A percentile compares a stretch with the other conserved stretches of the same genome.
Conservation (phyloP, 164 flowering plant species). For the Warburgia ugandensis region DNA sequence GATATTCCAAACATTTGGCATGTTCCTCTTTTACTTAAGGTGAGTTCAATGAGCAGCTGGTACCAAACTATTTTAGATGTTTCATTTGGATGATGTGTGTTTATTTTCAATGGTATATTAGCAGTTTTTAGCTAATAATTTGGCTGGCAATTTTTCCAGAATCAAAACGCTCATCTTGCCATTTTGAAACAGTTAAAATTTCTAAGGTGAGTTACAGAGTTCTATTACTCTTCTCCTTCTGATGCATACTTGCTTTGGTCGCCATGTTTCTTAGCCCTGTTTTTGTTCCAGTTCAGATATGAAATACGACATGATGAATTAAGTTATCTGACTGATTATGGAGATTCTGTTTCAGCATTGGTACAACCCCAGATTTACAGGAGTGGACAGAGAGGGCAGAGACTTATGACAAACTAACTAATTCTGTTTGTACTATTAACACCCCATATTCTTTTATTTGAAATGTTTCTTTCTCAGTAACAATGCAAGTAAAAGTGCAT, state of each 20-base stretch:
- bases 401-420: conserved; percentile 64
- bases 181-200: conserved; percentile 68
- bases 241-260: background rate
- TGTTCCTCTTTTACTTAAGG: conserved; percentile 82
- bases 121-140: too few relatives aligned
- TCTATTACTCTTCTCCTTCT: conserved; percentile 2
- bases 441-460: background rate
- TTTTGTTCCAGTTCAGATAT: background rate
- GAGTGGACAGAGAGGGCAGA: conserved; percentile 91
- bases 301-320: conserved; percentile 1
- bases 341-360: conserved; percentile 46
- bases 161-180: conserved; percentile 83
- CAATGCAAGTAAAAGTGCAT: background rate
- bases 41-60: conserved; percentile 22
- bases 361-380: conserved; percentile 58
- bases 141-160: conserved; percentile 69
- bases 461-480: conserved; percentile 3
- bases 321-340: conserved; percentile 11
- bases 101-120: too few relatives aligned
- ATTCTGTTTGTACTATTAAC: conserved; percentile 49
- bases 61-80: background rate
- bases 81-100: too few relatives aligned
- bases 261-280: too few relatives aligned
- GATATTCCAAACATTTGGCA: conserved; percentile 99
- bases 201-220: conserved; percentile 34